phyloP scores from a whole-genome alignment of 805 yeast genomes.

The Barnettozyma californica region DNA sequence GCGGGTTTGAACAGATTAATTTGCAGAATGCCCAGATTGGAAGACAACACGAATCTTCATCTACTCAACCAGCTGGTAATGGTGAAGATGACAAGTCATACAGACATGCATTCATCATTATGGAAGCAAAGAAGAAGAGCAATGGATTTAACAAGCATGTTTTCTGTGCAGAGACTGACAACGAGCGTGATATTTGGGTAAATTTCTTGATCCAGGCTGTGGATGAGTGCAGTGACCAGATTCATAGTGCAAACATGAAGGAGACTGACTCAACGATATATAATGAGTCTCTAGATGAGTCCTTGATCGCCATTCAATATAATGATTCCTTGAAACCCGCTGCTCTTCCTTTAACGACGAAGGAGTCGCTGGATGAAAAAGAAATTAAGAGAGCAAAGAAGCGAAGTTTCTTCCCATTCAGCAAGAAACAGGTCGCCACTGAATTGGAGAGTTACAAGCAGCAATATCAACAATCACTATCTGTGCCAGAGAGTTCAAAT shows the following conservation, averaged over 20 bases:
- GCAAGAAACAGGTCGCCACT: conserved; percentile 26
- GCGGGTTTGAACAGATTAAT: conserved; percentile 47
- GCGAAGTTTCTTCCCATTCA: conserved; percentile 57
- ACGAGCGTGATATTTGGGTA: conserved; percentile 73
- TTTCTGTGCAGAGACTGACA: conserved; percentile 74
- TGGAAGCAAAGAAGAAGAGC: conserved; percentile 38
- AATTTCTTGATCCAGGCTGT: conserved; percentile 35
- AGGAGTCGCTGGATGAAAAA: conserved; percentile 9
- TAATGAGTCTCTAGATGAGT: conserved; percentile 11
- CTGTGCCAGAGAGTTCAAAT: conserved; percentile 14
- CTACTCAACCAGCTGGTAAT: neutral
- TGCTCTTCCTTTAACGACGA: neutral
- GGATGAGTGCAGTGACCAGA: conserved; percentile 14
- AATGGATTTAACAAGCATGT: conserved; percentile 43
- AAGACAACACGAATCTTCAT: conserved; percentile 33
- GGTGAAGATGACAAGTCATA: conserved; percentile 29
- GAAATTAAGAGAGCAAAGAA: conserved; percentile 45
- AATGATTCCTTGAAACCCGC: conserved; percentile 3
- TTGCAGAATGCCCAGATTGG: conserved; percentile 52
- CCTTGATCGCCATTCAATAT: conserved; percentile 8
- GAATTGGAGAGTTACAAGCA: conserved; percentile 10
- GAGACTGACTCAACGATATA: conserved; percentile 13
- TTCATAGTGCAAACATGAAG: conserved; percentile 4
- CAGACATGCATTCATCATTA: conserved; percentile 55
- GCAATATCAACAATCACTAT: conserved; percentile 30